Conservation (phyloP, 495 filamentous ascomycete species). For the Aspergillus homomorphus region DNA sequence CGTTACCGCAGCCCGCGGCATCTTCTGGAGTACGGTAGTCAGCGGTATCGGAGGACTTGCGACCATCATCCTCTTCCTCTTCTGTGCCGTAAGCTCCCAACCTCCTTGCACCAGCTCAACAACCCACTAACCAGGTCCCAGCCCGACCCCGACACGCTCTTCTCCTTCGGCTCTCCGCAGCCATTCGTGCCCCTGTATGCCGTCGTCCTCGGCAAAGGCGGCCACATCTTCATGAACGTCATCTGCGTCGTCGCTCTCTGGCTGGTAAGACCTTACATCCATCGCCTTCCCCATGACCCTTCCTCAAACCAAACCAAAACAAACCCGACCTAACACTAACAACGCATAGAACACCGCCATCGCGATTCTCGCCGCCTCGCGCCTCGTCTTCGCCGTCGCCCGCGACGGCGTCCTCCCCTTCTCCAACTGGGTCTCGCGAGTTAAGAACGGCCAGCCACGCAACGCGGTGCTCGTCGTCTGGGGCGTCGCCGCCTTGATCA, state of each 20-base stretch:
- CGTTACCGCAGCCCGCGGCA: conserved; percentile 51
- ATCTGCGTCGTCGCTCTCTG: conserved; percentile 49
- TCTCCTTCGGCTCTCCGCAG: conserved; percentile 48
- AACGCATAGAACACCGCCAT: conserved; percentile 49
- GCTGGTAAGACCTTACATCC: conserved; percentile 31
- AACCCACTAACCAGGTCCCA: conserved; percentile 14
- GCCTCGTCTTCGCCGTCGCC: conserved; percentile 55
- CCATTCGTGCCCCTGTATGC: conserved; percentile 55
- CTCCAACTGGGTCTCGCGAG: conserved; percentile 52
- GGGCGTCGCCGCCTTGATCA: conserved; percentile 45
- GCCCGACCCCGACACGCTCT: conserved; percentile 37
- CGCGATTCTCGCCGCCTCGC: conserved; percentile 53
- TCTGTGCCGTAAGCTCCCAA: conserved; percentile 43
- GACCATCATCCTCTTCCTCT: conserved; percentile 54
- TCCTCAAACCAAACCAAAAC: not conserved
- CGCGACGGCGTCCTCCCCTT: conserved; percentile 56
- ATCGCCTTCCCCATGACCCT: too few species aligned
- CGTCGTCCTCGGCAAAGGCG: conserved; percentile 48
- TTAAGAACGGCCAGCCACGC: conserved; percentile 49
- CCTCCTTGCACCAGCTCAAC: conserved; percentile 6
- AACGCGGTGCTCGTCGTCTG: conserved; percentile 56
- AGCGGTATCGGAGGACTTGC: conserved; percentile 49
- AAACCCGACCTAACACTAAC: conserved; percentile 6
- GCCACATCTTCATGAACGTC: conserved; percentile 54
- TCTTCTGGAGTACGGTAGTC: conserved; percentile 53